Conservation (phyloP, 2,329 filamentous ascomycete genomes). For the Epichloe baconii region DNA sequence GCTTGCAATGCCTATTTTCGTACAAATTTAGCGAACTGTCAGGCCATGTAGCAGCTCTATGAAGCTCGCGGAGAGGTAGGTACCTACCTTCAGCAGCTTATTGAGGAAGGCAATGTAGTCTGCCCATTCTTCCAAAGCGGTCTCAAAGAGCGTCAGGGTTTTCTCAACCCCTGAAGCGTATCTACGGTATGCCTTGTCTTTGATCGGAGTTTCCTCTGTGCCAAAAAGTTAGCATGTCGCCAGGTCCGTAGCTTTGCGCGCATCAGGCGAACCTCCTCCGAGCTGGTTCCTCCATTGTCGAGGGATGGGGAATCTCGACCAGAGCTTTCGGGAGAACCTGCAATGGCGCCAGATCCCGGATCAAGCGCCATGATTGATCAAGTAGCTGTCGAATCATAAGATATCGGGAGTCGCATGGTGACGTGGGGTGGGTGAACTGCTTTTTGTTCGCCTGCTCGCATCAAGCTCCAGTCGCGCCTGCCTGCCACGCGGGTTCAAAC, state of each 20-base stretch:
- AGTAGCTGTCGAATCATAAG: constrained; percentile 9
- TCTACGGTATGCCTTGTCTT: constrained; percentile 64
- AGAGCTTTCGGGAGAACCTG: constrained; percentile 68
- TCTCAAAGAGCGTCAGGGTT: constrained; percentile 81
- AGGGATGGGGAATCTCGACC: constrained; percentile 64
- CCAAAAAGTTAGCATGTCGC: constrained; percentile 1
- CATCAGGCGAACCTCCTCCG: constrained; percentile 51
- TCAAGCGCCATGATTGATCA: constrained; percentile 48
- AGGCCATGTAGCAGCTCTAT: not conserved
- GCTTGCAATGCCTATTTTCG: constrained; percentile 65
- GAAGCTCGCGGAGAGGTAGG: constrained; percentile 7
- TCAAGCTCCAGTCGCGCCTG: not conserved
- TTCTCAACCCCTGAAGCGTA: constrained; percentile 84
- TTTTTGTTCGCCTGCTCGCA: not conserved
- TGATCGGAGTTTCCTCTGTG: constrained; percentile 40
- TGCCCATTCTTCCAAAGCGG: constrained; percentile 92
- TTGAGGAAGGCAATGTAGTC: constrained; percentile 98
- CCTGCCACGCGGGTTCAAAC: not conserved
- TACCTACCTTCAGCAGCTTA: constrained; percentile 84
- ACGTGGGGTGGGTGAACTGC: not conserved
- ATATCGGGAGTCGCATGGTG: constrained; percentile 4
- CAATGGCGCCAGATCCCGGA: constrained; percentile 40
- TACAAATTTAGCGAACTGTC: constrained; percentile 1
- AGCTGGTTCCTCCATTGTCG: constrained; percentile 67
- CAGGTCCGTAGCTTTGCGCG: constrained; percentile 4